Base-by-base conservation (phyloP, 2,329 filamentous ascomycete genomes). In the Penicillium sp. region DNA sequence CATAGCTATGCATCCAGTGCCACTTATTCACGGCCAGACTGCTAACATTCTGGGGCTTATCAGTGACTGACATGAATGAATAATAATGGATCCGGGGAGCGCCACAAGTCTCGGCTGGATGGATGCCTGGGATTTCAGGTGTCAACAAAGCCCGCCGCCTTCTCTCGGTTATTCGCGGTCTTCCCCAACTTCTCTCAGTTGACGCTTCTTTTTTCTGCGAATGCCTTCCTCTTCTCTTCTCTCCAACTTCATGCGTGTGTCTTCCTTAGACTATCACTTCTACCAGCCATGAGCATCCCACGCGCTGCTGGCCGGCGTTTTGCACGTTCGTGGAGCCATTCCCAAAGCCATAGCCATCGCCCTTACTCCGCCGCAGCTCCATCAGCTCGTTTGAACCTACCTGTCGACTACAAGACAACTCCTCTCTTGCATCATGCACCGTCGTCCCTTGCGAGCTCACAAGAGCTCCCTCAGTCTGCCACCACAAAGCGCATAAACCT, bases 401-500 rank as follows among this genome's bases (percentile, higher is more conserved):
- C 92, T 6, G 85, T 91, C 64, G 92, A 97, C 78, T 99, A 94
- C 75, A 84, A 86, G 60, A 86, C 87, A 16, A 95, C 88, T 1
- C 82, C 90, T 14, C 77, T 97, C 42, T 82, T 99, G 26, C 83
- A 91, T 57, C 94, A 97, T 70, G 89, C 84, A 23, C 81, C 91
- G 1, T 86, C 89, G 62, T 77, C 85, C 1, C 85, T 91, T 7
- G 81, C 95, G 18, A 75, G 80, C 48, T 88, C 87, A 67, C 78
- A 83, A 4, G 91, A 96, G 67, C 83, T 97, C 4, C 80, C 90
- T 0, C 85, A 85, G 69, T 84, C 86, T 47, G 81, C 86, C 1
- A 81, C 81, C 16, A 93, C 91, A 2, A 91, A 90, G 70, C 88
- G 90, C 63, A 88, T 95, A 81, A 97, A 97, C 74, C 82, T 97